A percentile compares a stretch with the other conserved stretches of the same genome.
These are phyloP conservation scores for Boletus fagicola DNA, from an alignment of 768 basidiomycete genomes.

Conservation along the genomic window DNA sequence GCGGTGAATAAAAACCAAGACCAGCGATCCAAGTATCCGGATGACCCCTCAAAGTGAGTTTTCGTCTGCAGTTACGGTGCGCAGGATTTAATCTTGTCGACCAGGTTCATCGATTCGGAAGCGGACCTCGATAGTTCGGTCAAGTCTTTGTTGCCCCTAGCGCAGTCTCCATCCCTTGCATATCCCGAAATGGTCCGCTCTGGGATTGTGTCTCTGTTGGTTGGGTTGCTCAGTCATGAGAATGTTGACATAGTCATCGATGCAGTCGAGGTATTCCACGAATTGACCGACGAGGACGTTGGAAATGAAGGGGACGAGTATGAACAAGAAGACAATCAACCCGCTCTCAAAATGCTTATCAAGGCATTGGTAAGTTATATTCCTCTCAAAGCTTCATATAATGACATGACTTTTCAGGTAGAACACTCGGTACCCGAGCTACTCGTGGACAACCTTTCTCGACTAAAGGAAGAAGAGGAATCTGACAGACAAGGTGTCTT, in stretches of 20 bases:
- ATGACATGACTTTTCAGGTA: slow-evolving; percentile 46
- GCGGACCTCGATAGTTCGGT: slow-evolving; percentile 88
- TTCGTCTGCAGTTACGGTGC: neutral
- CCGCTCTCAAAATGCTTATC: slow-evolving; percentile 71
- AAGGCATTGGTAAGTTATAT: slow-evolving; percentile 63
- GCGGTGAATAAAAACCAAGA: slow-evolving; percentile 94
- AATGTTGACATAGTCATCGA: slow-evolving; percentile 98
- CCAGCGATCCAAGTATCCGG: slow-evolving; percentile 90
- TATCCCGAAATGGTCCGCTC: slow-evolving; percentile 88
- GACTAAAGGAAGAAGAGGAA: slow-evolving; percentile 90
- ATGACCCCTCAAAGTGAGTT: slow-evolving; percentile 84
- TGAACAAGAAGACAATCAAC: slow-evolving; percentile 56
- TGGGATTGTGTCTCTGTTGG: slow-evolving; percentile 64
- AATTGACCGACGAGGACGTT: slow-evolving; percentile 95
- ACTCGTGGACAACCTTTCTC: slow-evolving; percentile 81
- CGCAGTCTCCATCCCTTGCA: slow-evolving; percentile 77
- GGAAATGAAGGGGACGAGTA: slow-evolving; percentile 73
- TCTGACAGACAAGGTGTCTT: slow-evolving; percentile 90
- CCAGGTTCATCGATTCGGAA: slow-evolving; percentile 98
- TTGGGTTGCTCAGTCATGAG: slow-evolving; percentile 90
- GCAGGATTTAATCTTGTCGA: neutral
- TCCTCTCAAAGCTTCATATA: neutral
- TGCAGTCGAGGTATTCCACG: slow-evolving; percentile 87
- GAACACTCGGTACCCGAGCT: slow-evolving; percentile 84
- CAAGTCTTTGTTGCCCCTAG: slow-evolving; percentile 83